Conservation (phyloP, 2,329 filamentous ascomycete species). For the Blastomyces gilchristii region DNA sequence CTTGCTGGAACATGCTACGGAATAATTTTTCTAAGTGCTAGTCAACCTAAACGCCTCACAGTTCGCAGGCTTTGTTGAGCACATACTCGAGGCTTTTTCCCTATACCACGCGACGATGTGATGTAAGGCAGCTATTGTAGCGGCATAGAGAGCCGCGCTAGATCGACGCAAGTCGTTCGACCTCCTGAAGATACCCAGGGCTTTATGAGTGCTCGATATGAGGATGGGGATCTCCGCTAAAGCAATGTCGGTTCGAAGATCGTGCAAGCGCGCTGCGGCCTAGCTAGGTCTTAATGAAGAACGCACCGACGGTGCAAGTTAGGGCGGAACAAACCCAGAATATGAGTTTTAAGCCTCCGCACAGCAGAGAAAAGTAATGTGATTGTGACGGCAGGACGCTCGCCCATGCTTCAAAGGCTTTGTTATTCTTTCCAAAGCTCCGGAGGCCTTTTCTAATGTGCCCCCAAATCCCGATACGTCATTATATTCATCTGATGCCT, state of each 20-base stretch:
- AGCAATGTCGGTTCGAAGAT: conserved; percentile 5
- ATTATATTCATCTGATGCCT: conserved; percentile 1
- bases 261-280: conserved; percentile 1
- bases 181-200: background rate
- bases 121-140: conserved; percentile 4
- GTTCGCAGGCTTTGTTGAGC: background rate
- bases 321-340: background rate
- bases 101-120: background rate
- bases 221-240: conserved; percentile 1
- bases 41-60: background rate
- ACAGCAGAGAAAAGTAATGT: conserved; percentile 5
- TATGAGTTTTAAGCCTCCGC: conserved; percentile 1
- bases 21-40: background rate
- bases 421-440: conserved; percentile 1
- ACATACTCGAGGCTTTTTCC: conserved; percentile 2
- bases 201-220: conserved; percentile 1
- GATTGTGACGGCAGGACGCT: background rate
- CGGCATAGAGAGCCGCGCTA: conserved; percentile 1
- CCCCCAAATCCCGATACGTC: conserved; percentile 1
- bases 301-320: background rate
- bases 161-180: conserved; percentile 3
- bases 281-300: background rate
- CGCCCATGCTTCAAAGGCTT: conserved; percentile 3
- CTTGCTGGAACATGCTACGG: conserved; percentile 1
- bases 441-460: background rate